phyloP scores from a whole-genome alignment of 2,329 filamentous ascomycete genomes.

The Zasmidium citrigriseum region DNA sequence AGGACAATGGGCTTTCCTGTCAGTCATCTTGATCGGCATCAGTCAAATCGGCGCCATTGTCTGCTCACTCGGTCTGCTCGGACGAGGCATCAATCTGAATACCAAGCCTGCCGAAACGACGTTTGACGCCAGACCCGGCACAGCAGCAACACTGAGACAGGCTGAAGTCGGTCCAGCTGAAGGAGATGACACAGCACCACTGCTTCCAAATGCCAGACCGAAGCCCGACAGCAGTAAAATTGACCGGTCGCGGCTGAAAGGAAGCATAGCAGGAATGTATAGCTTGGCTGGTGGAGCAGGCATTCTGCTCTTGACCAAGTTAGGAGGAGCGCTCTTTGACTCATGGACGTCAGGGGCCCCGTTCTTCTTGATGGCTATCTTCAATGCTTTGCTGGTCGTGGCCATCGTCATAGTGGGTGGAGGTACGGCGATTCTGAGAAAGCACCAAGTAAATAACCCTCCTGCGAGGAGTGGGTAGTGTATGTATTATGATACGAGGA shows the following conservation, averaged over 20 bases:
- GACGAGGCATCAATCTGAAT: slow-evolving; percentile 68
- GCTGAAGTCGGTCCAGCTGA: slow-evolving; percentile 11
- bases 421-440: slow-evolving; percentile 16
- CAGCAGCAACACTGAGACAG: slow-evolving; percentile 14
- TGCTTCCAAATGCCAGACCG: slow-evolving; percentile 19
- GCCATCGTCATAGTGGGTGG: slow-evolving; percentile 31
- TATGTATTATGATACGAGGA: not conserved
- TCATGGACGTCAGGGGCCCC: slow-evolving; percentile 71
- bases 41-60: slow-evolving; percentile 97
- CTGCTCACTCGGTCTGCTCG: slow-evolving; percentile 86
- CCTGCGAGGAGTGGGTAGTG: not conserved
- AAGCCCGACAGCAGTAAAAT: slow-evolving; percentile 2
- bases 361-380: slow-evolving; percentile 91
- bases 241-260: slow-evolving; percentile 67
- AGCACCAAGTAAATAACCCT: slow-evolving; percentile 3
- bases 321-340: slow-evolving; percentile 87
- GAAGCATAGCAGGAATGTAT: slow-evolving; percentile 92
- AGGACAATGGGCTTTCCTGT: slow-evolving; percentile 55
- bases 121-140: slow-evolving; percentile 3
- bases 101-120: slow-evolving; percentile 21
- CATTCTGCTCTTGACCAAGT: slow-evolving; percentile 86
- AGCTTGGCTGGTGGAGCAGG: slow-evolving; percentile 86
- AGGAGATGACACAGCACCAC: slow-evolving; percentile 28
- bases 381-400: slow-evolving; percentile 73
- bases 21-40: slow-evolving; percentile 79